Conservation (phyloP, 192 early-diverging fungal species). For the Geranomyces michiganensis region DNA sequence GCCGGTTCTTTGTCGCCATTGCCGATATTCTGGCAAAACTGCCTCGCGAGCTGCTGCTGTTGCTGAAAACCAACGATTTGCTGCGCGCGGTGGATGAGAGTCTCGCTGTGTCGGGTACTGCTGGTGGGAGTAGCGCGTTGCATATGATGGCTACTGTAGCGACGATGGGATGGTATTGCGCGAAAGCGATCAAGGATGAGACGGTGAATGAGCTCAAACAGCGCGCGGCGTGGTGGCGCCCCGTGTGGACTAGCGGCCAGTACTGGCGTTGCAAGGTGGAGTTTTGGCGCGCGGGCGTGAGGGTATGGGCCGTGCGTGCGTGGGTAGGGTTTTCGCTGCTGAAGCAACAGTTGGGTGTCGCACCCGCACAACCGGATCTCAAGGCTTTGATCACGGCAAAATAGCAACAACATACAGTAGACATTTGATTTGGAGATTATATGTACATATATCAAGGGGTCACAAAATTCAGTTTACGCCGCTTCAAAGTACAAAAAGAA, state of each 20-base stretch:
- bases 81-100: constrained; percentile 62
- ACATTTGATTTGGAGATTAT: no score
- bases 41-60: constrained; percentile 79
- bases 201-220: constrained; percentile 17
- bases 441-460: no score
- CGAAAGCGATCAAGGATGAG: constrained; percentile 29
- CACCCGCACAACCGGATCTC: no score
- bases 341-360: no score
- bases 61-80: constrained; percentile 93
- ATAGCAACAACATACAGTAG: no score
- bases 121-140: not conserved
- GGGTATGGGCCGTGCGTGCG: constrained; percentile 20
- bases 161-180: constrained; percentile 53
- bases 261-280: constrained; percentile 14
- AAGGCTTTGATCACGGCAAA: no score
- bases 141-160: constrained; percentile 39
- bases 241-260: constrained; percentile 16
- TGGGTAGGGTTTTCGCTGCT: not conserved
- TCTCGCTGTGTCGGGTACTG: constrained; percentile 40
- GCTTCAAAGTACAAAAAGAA: no score
- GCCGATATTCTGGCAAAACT: constrained; percentile 80
- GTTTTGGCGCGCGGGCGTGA: constrained; percentile 23
- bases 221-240: not conserved
- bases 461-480: no score
- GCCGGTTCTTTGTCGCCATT: constrained; percentile 68